Conservation (phyloP, 441 rosid genomes). For the Iberis amara region DNA sequence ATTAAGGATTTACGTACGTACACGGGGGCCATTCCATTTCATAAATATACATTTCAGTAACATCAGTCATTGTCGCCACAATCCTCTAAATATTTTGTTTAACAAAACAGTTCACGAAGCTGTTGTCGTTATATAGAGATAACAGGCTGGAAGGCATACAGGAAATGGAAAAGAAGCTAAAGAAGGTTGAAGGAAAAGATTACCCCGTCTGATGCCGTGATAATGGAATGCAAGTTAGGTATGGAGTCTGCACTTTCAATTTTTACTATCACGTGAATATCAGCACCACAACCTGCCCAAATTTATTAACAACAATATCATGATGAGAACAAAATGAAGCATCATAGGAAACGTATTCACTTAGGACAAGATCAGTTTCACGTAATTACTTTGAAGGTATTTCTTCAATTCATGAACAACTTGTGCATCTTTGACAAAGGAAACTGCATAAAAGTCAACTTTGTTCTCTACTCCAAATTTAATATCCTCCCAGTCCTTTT, state of each 20-base stretch:
- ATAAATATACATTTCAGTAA: background rate
- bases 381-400: constrained; percentile 58
- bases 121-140: background rate
- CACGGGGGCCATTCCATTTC: background rate
- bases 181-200: constrained; percentile 26
- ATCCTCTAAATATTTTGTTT: too few relatives aligned
- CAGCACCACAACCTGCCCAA: constrained; percentile 68
- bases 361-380: background rate
- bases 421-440: constrained; percentile 95
- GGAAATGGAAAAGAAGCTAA: constrained; percentile 3
- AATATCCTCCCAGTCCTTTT: constrained; percentile 98
- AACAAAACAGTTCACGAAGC: too few relatives aligned
- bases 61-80: background rate
- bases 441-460: constrained; percentile 95
- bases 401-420: constrained; percentile 95
- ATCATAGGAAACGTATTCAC: constrained; percentile 8
- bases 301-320: constrained; percentile 22
- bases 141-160: background rate
- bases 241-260: constrained; percentile 98
- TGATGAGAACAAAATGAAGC: constrained; percentile 5
- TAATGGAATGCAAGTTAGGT: constrained; percentile 87
- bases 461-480: constrained; percentile 89
- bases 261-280: constrained; percentile 90
- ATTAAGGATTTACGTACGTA: background rate
- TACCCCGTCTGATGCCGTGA: constrained; percentile 98